These are phyloP conservation scores for Saturnispora sekii DNA, from an alignment of 805 yeast genomes.

Conservation along the genomic window DNA sequence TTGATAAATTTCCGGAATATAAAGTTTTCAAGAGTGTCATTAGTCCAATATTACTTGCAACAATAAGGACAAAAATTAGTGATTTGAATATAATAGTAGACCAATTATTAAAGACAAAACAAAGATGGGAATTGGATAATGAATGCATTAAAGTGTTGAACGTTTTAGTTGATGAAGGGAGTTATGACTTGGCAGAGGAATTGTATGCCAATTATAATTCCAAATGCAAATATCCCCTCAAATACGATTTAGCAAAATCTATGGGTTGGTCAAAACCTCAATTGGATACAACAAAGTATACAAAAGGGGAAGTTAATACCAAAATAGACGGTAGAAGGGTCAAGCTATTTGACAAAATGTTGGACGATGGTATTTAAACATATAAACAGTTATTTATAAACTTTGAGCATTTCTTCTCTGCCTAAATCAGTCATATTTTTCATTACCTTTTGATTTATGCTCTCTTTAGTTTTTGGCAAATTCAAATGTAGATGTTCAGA, in stretches of 20 bases:
- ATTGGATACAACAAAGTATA: background rate
- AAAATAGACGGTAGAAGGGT: slow-evolving; percentile 14
- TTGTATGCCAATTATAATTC: slow-evolving; percentile 9
- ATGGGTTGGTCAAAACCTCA: slow-evolving; percentile 5
- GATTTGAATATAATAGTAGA: slow-evolving; percentile 10
- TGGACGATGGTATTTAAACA: background rate
- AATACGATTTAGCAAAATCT: slow-evolving; percentile 1
- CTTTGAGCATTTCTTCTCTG: slow-evolving; percentile 12
- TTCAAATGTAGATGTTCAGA: background rate
- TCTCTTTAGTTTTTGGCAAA: background rate
- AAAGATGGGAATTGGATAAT: slow-evolving; percentile 2
- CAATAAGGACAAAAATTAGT: slow-evolving; percentile 5
- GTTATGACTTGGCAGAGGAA: slow-evolving; percentile 11
- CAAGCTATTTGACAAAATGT: slow-evolving; percentile 14
- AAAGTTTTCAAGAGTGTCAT: slow-evolving; percentile 5
- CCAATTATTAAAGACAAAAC: slow-evolving; percentile 1
- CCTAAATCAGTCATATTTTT: slow-evolving; percentile 11
- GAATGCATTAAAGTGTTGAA: slow-evolving; percentile 8
- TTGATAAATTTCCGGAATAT: slow-evolving; percentile 7
- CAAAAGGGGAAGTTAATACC: slow-evolving; percentile 10
- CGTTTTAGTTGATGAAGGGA: slow-evolving; percentile 5
- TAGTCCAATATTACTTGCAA: slow-evolving; percentile 5
- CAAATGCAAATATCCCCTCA: slow-evolving; percentile 5
- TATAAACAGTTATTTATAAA: slow-evolving; percentile 1
- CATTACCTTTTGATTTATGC: slow-evolving; percentile 3